Percentiles rank a stretch among this genome's conserved stretches.
Evolutionary conservation across 176 grass and related monocot species (phyloP).

Genomic region (Bolboschoenus planiculmis): DNA sequence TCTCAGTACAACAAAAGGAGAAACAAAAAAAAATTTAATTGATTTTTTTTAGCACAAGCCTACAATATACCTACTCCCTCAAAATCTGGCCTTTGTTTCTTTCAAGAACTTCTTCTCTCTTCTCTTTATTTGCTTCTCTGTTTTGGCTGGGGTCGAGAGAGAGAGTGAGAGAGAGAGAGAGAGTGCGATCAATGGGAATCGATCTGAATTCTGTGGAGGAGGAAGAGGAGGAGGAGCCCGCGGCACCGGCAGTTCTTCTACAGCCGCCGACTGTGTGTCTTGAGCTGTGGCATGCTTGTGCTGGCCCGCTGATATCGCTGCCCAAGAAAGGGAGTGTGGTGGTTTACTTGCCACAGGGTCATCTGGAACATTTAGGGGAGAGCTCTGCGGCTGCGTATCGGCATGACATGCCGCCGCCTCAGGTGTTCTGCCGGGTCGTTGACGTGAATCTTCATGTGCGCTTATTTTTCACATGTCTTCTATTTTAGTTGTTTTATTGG

Average conservation of each 20-base stretch:
- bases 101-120: neutral
- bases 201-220: constrained; percentile 72
- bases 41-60: neutral
- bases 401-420: constrained; percentile 43
- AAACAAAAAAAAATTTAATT: constrained; percentile 15
- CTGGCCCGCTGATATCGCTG: constrained; percentile 47
- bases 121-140: neutral
- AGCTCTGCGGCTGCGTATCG: neutral
- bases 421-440: constrained; percentile 79
- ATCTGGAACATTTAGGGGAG: constrained; percentile 54
- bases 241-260: neutral
- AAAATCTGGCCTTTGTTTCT: constrained; percentile 21
- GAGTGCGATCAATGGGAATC: constrained; percentile 56
- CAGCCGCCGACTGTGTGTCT: constrained; percentile 33
- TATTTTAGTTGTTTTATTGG: neutral
- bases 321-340: constrained; percentile 70
- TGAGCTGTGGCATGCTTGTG: constrained; percentile 85
- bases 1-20: constrained; percentile 12
- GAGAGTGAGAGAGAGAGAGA: neutral
- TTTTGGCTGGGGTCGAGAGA: neutral
- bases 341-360: constrained; percentile 96
- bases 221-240: constrained; percentile 44
- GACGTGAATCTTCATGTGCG: constrained; percentile 89
- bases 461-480: neutral
- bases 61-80: constrained; percentile 2